phyloP scores from a whole-genome alignment of 2,329 filamentous ascomycete species.

The Fusarium vanettenii region DNA sequence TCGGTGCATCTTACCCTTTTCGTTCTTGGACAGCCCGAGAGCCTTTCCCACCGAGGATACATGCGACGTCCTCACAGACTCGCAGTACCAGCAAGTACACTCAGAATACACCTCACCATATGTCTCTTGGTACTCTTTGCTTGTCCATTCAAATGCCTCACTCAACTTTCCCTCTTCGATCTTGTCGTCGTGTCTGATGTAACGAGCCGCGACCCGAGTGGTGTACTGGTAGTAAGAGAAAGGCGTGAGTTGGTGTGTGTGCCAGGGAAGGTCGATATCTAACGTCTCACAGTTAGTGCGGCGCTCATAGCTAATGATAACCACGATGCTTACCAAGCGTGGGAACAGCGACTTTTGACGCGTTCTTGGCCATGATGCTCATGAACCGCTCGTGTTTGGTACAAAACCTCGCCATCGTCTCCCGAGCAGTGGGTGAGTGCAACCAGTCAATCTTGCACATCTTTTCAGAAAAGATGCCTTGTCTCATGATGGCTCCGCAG shows the following conservation, averaged over 20 bases:
- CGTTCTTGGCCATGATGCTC: conserved; percentile 63
- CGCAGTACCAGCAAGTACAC: conserved; percentile 88
- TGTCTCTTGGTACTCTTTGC: conserved; percentile 73
- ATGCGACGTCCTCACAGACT: conserved; percentile 61
- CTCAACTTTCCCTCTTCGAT: conserved; percentile 75
- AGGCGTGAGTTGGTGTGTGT: conserved; percentile 81
- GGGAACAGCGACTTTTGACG: conserved; percentile 67
- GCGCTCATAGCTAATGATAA: background rate
- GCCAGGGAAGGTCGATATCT: conserved; percentile 80
- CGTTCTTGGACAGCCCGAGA: conserved; percentile 58
- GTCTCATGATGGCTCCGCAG: conserved; percentile 72
- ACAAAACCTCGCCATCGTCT: conserved; percentile 74
- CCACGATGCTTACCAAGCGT: conserved; percentile 62
- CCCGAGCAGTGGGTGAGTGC: conserved; percentile 72
- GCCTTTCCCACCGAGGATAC: conserved; percentile 58
- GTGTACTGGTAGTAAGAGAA: conserved; percentile 71
- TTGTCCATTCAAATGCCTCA: conserved; percentile 77
- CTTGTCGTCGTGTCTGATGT: conserved; percentile 88
- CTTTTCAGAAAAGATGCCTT: conserved; percentile 75
- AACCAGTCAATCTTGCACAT: conserved; percentile 84
- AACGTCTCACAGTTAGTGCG: background rate
- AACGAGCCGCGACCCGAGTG: conserved; percentile 58
- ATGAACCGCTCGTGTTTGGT: conserved; percentile 75
- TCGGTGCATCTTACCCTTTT: conserved; percentile 51
- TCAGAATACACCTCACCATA: conserved; percentile 78